phyloP scores from a whole-genome alignment of 345 rosid genomes.

The Balakata baccata region DNA sequence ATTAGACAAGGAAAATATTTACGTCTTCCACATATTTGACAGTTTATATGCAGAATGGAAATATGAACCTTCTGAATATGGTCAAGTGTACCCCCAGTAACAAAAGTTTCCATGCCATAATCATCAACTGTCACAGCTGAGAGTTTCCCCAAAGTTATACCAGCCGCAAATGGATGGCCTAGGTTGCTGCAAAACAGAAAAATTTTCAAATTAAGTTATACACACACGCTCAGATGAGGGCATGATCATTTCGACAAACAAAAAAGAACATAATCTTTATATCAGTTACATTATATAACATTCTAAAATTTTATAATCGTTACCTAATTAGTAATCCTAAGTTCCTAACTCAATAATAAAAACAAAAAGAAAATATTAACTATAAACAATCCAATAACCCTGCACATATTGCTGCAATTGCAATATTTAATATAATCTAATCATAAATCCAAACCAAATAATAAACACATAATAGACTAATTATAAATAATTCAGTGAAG shows the following conservation, averaged over 20 bases:
- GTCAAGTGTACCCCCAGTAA: slow-evolving; percentile 73
- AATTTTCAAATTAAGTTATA: slow-evolving; percentile 8
- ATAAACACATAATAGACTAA: background rate
- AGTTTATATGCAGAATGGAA: slow-evolving; percentile 1
- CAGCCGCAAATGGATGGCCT: slow-evolving; percentile 85
- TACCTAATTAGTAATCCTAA: background rate
- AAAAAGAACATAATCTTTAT: background rate
- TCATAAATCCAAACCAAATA: background rate
- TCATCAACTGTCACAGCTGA: slow-evolving; percentile 90
- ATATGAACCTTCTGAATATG: slow-evolving; percentile 70
- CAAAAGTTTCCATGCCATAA: slow-evolving; percentile 83
- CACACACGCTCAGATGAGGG: background rate
- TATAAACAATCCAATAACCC: background rate
- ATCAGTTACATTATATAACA: background rate
- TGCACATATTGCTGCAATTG: background rate
- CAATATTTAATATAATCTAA: background rate
- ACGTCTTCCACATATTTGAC: background rate
- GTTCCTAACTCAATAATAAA: background rate
- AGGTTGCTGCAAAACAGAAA: slow-evolving; percentile 61
- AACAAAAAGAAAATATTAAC: background rate
- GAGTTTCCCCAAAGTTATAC: slow-evolving; percentile 84
- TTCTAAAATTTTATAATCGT: background rate
- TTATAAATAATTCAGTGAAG: background rate
- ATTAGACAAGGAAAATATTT: slow-evolving; percentile 1
- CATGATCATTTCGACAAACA: background rate